Conservation (phyloP, 2,329 filamentous ascomycete species). For the Phaeosphaeria sp. region DNA sequence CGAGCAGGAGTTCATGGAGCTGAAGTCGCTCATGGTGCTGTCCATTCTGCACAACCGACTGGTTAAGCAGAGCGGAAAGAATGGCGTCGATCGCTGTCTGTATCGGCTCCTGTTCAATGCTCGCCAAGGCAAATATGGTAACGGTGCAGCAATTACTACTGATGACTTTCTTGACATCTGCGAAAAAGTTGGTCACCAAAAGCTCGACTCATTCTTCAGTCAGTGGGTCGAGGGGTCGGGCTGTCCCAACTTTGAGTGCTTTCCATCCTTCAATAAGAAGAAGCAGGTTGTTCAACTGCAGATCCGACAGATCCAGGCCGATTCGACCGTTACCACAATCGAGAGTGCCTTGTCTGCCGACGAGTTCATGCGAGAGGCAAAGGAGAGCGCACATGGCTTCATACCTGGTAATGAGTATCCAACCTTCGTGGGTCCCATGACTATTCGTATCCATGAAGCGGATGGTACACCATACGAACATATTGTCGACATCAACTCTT, state of each 20-base stretch:
- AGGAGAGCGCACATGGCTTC: slow-evolving; percentile 76
- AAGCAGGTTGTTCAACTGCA: slow-evolving; percentile 92
- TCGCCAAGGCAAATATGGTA: slow-evolving; percentile 77
- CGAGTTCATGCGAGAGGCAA: slow-evolving; percentile 83
- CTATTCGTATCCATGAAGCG: slow-evolving; percentile 95
- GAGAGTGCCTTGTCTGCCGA: slow-evolving; percentile 65
- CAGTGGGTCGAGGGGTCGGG: slow-evolving; percentile 92
- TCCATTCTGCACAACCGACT: slow-evolving; percentile 93
- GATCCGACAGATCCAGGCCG: slow-evolving; percentile 69
- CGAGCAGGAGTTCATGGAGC: slow-evolving; percentile 86
- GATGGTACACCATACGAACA: slow-evolving; percentile 98
- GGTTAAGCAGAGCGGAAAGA: slow-evolving; percentile 84
- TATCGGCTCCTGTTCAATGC: slow-evolving; percentile 85
- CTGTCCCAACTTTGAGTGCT: slow-evolving; percentile 85
- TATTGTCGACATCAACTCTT: slow-evolving; percentile 93
- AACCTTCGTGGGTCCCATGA: slow-evolving; percentile 96
- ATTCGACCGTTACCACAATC: slow-evolving; percentile 34
- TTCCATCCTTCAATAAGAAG: slow-evolving; percentile 96
- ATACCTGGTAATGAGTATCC: slow-evolving; percentile 73
- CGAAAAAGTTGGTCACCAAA: slow-evolving; percentile 86
- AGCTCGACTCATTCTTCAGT: slow-evolving; percentile 88
- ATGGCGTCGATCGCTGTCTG: slow-evolving; percentile 84
- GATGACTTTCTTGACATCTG: slow-evolving; percentile 82
- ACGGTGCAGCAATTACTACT: slow-evolving; percentile 73
- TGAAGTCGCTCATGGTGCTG: slow-evolving; percentile 89